Base-by-base conservation (phyloP, 2,329 filamentous ascomycete species). In the Celoporthe dispersa region DNA sequence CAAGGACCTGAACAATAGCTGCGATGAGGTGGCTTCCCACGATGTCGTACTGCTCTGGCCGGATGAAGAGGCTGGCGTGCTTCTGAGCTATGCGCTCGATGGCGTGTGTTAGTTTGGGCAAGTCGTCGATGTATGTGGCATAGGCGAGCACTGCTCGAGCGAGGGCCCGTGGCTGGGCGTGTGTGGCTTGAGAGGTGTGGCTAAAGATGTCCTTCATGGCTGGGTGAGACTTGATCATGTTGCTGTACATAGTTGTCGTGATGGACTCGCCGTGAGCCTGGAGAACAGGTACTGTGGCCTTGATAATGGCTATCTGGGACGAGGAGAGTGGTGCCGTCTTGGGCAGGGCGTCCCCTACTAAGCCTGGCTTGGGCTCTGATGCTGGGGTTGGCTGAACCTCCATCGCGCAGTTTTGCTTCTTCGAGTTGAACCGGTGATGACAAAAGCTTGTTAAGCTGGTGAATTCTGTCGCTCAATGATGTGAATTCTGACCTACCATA, bases 41-140 rank as follows among this genome's bases (percentile, higher is more conserved):
- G 41, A 93, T 86, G 66, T 84, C 80, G 77, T 94, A 94, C 67
- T 94, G 89, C 31, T 89, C 90, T 0, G 92, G 85, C 73, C 84
- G 81, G 75, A 94, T 87, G 76, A 87, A 88, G n/a, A 94, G 84
- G 1, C 88, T 91, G 33, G 86, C 91, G 76, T 94, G 92, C 81
- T 94, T 94, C 76, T 94, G 88, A 69, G 90, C 90, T 73, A 95
- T 94, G 75, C 90, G 87, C 78, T 93, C 90, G 19, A 88, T 83
- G 44, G 81, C 82, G 41, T 86, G 83, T 16, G 78, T 78, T 5
- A 94, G 83, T 28, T 83, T 86, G 62, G 84, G 86, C 0, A 93
- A 84, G 76, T 93, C 85, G 78, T 93, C 91, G 76, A 94, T 91
- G 79, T 93, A 85, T 44, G 84, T 81, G 64, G 92, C 92, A 76